Conservation (phyloP, 2,329 filamentous ascomycete genomes). For the Alternaria burnsii region DNA sequence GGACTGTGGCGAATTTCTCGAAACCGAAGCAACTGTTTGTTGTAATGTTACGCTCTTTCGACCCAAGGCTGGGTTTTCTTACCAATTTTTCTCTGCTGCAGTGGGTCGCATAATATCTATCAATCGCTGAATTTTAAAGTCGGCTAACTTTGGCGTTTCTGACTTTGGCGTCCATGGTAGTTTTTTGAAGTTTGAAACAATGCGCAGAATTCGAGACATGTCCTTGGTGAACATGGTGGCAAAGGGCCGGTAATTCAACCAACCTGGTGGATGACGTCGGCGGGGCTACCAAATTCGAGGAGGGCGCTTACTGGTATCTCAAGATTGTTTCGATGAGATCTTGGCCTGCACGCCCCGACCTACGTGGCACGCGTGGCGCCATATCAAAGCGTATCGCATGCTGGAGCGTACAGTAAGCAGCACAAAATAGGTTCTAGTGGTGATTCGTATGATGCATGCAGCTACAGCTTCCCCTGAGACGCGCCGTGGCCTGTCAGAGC, state of each 20-base stretch:
- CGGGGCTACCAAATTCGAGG: not conserved
- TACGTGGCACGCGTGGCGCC: constrained; percentile 9
- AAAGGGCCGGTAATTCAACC: not conserved
- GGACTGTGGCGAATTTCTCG: constrained; percentile 1
- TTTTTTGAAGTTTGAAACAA: not conserved
- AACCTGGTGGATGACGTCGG: not conserved
- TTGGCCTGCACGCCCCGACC: constrained; percentile 1
- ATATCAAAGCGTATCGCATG: not conserved
- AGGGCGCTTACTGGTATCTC: not conserved
- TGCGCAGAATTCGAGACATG: not conserved
- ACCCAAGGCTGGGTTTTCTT: not conserved
- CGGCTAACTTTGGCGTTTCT: too few species aligned
- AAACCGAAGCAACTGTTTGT: not conserved
- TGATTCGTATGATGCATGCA: not conserved
- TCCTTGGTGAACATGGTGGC: not conserved
- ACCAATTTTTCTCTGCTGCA: not conserved
- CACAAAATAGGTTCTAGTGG: not conserved
- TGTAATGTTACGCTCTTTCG: not conserved
- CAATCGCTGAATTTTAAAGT: not conserved
- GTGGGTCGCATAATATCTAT: not conserved
- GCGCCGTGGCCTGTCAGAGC: constrained; percentile 30
- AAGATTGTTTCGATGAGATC: not conserved
- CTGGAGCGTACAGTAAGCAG: not conserved
- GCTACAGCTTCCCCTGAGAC: constrained; percentile 33
- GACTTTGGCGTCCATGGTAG: too few species aligned